Conservation (phyloP, 208 protist genomes). For the Leishmania arabica region DNA sequence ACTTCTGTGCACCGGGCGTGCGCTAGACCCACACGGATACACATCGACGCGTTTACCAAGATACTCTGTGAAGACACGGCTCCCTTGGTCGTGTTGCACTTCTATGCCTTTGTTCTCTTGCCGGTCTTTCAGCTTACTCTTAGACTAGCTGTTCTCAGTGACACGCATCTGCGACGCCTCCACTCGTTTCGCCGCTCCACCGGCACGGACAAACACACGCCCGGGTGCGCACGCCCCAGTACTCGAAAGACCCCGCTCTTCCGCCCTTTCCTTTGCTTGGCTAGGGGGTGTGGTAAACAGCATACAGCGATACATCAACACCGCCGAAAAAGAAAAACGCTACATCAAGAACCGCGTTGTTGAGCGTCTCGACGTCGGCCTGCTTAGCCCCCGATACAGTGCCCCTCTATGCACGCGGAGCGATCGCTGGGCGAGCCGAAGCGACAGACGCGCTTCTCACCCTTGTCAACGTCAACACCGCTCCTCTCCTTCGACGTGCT, state of each 20-base stretch:
- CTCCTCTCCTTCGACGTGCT: constrained; percentile 28
- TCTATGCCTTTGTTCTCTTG: not conserved
- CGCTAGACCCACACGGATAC: not conserved
- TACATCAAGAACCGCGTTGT: too few relatives aligned
- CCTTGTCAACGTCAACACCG: constrained; percentile 3
- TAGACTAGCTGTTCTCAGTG: not conserved
- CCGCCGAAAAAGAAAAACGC: not conserved
- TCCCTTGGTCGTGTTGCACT: not conserved
- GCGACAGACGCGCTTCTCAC: constrained; percentile 23
- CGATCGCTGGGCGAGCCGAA: constrained; percentile 1
- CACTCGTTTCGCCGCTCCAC: not conserved
- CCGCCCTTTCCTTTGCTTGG: not conserved
- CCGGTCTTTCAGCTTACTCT: not conserved
- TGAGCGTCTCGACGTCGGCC: not conserved
- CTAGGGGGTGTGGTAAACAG: not conserved
- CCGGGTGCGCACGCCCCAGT: not conserved
- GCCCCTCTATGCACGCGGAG: not conserved
- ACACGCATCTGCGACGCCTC: not conserved
- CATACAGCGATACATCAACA: not conserved
- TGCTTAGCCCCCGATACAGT: not conserved
- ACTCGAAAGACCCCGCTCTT: not conserved
- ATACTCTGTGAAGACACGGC: not conserved
- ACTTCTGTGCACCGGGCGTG: not conserved
- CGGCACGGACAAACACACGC: not conserved
- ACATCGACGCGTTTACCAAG: not conserved